Conservation (phyloP, 164 flowering plant genomes). For the Dillenia turbinata region DNA sequence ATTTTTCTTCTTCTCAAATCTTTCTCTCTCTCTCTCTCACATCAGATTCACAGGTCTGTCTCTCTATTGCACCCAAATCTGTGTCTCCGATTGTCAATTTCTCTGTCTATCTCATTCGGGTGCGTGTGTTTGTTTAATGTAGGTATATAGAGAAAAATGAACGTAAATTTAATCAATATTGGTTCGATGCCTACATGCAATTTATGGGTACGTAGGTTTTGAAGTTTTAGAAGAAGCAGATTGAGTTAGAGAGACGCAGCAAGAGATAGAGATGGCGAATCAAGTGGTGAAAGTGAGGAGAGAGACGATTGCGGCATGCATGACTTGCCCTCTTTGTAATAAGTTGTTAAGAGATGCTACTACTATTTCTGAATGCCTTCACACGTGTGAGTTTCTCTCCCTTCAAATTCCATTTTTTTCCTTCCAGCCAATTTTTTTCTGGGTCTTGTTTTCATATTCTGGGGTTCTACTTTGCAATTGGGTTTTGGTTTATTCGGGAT, state of each 20-base stretch:
- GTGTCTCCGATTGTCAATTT: no score
- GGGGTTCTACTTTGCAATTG: slow-evolving; percentile 5
- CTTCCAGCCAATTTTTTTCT: background rate
- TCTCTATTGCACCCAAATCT: no score
- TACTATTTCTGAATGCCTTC: slow-evolving; percentile 87
- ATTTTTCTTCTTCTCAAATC: background rate
- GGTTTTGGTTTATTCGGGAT: slow-evolving; percentile 4
- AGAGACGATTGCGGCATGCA: slow-evolving; percentile 68
- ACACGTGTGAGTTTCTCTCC: slow-evolving; percentile 62
- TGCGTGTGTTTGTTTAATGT: slow-evolving; percentile 26
- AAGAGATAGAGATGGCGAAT: slow-evolving; percentile 35
- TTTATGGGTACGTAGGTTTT: slow-evolving; percentile 16
- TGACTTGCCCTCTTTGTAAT: slow-evolving; percentile 86
- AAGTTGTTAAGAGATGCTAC: slow-evolving; percentile 79
- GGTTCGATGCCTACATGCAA: slow-evolving; percentile 37
- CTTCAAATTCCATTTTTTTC: slow-evolving; percentile 1
- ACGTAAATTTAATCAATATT: slow-evolving; percentile 25
- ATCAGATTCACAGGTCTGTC: no score
- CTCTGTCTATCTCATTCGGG: background rate
- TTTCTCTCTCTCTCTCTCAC: no score
- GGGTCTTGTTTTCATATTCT: background rate
- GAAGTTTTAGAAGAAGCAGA: slow-evolving; percentile 1
- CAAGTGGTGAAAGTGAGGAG: slow-evolving; percentile 69
- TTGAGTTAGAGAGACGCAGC: background rate
- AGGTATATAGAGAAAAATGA: slow-evolving; percentile 15